phyloP scores from a whole-genome alignment of 805 yeast genomes.

The Cyberlindnera amylophila region DNA sequence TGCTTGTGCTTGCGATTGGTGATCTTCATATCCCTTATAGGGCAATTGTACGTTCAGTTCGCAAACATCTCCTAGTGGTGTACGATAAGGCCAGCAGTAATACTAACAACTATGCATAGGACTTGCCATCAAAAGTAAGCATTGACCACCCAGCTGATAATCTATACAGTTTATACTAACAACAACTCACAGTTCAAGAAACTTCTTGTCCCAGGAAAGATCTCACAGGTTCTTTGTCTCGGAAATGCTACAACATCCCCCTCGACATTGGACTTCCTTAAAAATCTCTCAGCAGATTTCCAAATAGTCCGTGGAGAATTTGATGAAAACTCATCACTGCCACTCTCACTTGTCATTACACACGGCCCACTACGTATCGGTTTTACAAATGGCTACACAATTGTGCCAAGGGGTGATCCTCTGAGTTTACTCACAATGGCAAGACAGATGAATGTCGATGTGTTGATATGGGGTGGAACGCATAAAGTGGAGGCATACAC shows the following conservation, averaged over 20 bases:
- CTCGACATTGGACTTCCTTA: slow-evolving; percentile 59
- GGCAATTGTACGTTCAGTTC: slow-evolving; percentile 47
- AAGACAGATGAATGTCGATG: slow-evolving; percentile 87
- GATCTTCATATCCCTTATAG: slow-evolving; percentile 90
- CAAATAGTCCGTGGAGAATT: slow-evolving; percentile 80
- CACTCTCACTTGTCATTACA: slow-evolving; percentile 59
- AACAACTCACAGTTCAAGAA: slow-evolving; percentile 52
- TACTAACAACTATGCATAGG: slow-evolving; percentile 29
- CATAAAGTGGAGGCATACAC: slow-evolving; percentile 92
- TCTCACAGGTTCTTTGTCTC: slow-evolving; percentile 76
- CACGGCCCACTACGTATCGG: slow-evolving; percentile 78
- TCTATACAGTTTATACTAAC: slow-evolving; percentile 5
- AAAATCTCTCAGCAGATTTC: slow-evolving; percentile 65
- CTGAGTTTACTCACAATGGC: slow-evolving; percentile 78
- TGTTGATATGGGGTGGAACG: slow-evolving; percentile 89
- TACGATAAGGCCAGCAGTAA: slow-evolving; percentile 1
- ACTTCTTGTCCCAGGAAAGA: slow-evolving; percentile 78
- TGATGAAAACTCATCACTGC: slow-evolving; percentile 52
- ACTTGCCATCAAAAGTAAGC: slow-evolving; percentile 40
- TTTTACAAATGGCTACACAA: slow-evolving; percentile 75
- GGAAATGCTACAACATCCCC: slow-evolving; percentile 78
- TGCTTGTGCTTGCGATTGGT: slow-evolving; percentile 80
- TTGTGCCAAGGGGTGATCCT: slow-evolving; percentile 86
- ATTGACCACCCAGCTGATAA: not conserved
- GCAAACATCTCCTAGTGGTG: no score